phyloP scores from a whole-genome alignment of 2,329 filamentous ascomycete genomes.

The Xylariaceae sp. region DNA sequence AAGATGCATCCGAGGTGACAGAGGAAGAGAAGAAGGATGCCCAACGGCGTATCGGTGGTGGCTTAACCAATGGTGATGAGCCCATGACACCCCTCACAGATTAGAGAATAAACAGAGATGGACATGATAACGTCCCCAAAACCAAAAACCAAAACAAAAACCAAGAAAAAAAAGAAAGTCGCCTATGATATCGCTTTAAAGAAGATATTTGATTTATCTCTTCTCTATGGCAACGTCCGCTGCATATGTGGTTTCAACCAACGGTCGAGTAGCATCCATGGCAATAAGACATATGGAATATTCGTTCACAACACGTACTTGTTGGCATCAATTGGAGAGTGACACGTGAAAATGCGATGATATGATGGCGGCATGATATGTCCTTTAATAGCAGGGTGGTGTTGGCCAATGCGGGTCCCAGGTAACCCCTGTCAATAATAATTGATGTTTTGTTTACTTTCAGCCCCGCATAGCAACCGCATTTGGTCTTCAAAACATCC shows the following conservation, averaged over 20 bases:
- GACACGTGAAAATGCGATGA: background rate
- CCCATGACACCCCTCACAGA: constrained; percentile 11
- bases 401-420: constrained; percentile 5
- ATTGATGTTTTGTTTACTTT: constrained; percentile 28
- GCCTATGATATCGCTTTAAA: background rate
- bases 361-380: background rate
- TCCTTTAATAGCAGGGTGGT: constrained; percentile 3
- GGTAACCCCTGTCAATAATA: constrained; percentile 4
- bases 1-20: constrained; percentile 71
- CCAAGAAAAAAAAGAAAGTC: background rate
- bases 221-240: too few species aligned
- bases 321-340: too few species aligned
- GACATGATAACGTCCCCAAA: too few species aligned
- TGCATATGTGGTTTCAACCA: too few species aligned
- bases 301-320: too few species aligned
- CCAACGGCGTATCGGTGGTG: constrained; percentile 68
- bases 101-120: background rate
- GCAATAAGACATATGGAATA: too few species aligned
- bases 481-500: constrained; percentile 6
- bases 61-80: constrained; percentile 40
- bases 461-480: constrained; percentile 27
- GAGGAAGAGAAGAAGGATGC: constrained; percentile 79
- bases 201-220: too few species aligned
- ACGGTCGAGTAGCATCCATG: too few species aligned
- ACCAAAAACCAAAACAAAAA: too few species aligned